phyloP scores from a whole-genome alignment of 2,329 filamentous ascomycete genomes.

The Ascochyta rabiei region DNA sequence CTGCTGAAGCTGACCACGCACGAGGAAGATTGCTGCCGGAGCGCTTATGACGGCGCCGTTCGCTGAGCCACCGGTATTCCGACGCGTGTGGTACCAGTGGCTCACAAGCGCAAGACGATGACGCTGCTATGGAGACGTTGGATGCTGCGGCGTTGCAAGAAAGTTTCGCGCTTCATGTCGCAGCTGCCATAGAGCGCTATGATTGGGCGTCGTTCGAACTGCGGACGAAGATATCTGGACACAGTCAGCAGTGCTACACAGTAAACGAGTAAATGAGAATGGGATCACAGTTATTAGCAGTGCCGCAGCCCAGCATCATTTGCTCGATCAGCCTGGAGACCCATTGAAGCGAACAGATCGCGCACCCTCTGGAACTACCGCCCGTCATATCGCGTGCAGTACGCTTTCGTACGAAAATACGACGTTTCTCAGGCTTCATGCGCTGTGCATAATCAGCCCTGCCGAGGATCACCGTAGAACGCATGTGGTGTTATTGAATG shows the following conservation, averaged over 20 bases:
- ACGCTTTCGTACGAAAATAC: background rate
- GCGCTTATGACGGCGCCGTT: background rate
- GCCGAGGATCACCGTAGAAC: background rate
- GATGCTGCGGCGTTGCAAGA: constrained; percentile 4
- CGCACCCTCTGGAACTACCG: background rate
- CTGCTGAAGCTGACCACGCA: background rate
- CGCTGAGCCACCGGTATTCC: background rate
- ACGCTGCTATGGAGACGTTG: constrained; percentile 13
- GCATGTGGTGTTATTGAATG: constrained; percentile 1
- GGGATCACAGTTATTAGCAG: background rate
- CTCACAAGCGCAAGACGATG: constrained; percentile 7
- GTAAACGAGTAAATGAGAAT: constrained; percentile 5
- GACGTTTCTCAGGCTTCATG: background rate
- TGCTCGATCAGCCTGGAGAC: background rate
- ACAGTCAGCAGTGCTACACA: constrained; percentile 1
- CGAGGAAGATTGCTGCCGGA: background rate
- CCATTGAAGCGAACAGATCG: no score
- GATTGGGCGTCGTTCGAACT: constrained; percentile 2
- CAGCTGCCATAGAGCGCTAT: background rate
- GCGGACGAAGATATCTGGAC: background rate
- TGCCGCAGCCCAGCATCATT: constrained; percentile 1
- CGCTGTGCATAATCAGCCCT: background rate
- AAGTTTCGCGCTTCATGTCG: constrained; percentile 7
- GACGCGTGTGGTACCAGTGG: background rate
- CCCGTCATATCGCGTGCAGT: background rate